Evolutionary conservation across 2,329 filamentous ascomycete species (phyloP).

Genomic region (Exophiala xenobiotica): DNA sequence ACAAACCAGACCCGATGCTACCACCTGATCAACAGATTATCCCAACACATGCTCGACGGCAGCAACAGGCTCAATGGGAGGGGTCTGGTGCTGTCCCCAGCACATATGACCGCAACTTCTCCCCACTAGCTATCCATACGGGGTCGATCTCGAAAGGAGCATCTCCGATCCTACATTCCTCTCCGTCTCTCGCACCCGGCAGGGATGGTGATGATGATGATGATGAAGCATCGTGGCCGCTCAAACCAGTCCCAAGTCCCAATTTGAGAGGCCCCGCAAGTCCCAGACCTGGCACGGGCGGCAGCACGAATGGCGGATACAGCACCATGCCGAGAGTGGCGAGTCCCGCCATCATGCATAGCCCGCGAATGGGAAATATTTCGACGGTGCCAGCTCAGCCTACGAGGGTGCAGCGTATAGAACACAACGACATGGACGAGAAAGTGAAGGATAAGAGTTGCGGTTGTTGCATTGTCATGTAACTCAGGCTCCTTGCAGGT

Average conservation of each 20-base stretch:
- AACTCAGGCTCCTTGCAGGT: conserved; percentile 34
- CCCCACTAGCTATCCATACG: conserved; percentile 62
- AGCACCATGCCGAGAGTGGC: conserved; percentile 51
- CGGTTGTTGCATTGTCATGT: conserved; percentile 76
- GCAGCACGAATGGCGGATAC: conserved; percentile 45
- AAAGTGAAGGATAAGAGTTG: conserved; percentile 61
- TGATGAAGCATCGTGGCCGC: conserved; percentile 32
- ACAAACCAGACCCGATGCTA: conserved; percentile 89
- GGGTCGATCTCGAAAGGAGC: conserved; percentile 30
- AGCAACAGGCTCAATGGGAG: conserved; percentile 95
- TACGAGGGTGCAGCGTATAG: conserved; percentile 42
- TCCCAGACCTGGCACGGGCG: conserved; percentile 44
- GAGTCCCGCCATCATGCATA: conserved; percentile 34
- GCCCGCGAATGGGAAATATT: conserved; percentile 22
- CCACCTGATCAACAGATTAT: conserved; percentile 94
- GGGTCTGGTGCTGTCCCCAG: conserved; percentile 83
- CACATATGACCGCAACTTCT: conserved; percentile 83
- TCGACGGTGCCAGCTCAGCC: conserved; percentile 37
- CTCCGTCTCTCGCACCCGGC: conserved; percentile 17
- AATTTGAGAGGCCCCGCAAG: conserved; percentile 22
- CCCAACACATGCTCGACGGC: conserved; percentile 83
- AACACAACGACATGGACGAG: conserved; percentile 55
- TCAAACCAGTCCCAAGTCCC: conserved; percentile 32
- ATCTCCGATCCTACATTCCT: conserved; percentile 15
- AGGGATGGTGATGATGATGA: conserved; percentile 25